These are phyloP conservation scores for Amniculicola lignicola DNA, from an alignment of 495 filamentous ascomycete species.

Conservation along the genomic window DNA sequence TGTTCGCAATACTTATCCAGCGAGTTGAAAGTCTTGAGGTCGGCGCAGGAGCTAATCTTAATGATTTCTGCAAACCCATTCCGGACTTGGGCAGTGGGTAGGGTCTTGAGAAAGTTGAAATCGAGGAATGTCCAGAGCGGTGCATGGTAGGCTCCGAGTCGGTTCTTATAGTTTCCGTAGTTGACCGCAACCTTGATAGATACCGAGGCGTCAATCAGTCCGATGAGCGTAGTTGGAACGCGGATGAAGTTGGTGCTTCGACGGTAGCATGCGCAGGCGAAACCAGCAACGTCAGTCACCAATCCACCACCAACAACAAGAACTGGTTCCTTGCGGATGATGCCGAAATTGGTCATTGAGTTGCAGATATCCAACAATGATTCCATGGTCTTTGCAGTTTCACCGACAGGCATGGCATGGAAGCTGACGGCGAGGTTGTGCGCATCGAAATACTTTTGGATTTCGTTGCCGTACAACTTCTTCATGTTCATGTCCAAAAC, in stretches of 20 bases:
- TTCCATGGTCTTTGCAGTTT: constrained; percentile 61
- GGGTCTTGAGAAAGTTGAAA: too few species aligned
- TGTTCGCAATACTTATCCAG: constrained; percentile 61
- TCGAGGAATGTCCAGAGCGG: constrained; percentile 63
- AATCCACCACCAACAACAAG: constrained; percentile 53
- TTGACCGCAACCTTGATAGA: constrained; percentile 66
- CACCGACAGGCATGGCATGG: constrained; percentile 63
- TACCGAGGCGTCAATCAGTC: constrained; percentile 64
- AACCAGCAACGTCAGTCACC: constrained; percentile 64
- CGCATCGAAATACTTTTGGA: constrained; percentile 57
- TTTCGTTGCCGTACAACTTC: constrained; percentile 56
- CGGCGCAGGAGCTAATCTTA: too few species aligned
- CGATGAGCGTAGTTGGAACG: constrained; percentile 63
- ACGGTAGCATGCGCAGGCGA: constrained; percentile 50
- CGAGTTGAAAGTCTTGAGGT: too few species aligned
- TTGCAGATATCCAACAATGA: constrained; percentile 59
- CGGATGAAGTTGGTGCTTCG: constrained; percentile 47
- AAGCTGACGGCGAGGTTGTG: constrained; percentile 54
- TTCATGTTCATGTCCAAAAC: constrained; percentile 62
- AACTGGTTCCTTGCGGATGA: constrained; percentile 52
- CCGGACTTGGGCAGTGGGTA: constrained; percentile 57
- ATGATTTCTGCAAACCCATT: constrained; percentile 66
- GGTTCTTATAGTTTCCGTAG: constrained; percentile 64
- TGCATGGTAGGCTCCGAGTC: constrained; percentile 64
- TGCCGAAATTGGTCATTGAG: constrained; percentile 64